Conservation (phyloP, 2,329 filamentous ascomycete genomes). For the Cryphonectria radicalis region DNA sequence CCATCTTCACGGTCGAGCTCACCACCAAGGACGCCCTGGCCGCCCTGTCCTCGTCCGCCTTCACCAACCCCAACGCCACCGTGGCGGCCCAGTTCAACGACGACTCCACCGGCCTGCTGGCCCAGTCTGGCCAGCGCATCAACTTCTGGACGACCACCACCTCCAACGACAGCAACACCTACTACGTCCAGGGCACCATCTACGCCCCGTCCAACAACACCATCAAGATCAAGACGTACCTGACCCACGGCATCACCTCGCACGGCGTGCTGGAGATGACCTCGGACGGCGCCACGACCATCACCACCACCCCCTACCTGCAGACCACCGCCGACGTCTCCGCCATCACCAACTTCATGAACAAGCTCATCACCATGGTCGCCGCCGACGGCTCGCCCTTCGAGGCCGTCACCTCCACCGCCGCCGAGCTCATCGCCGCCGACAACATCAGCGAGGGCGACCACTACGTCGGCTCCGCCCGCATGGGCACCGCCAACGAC, state of each 20-base stretch:
- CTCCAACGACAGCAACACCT: conserved; percentile 44
- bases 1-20: conserved; percentile 36
- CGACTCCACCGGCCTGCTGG: conserved; percentile 43
- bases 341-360: conserved; percentile 37
- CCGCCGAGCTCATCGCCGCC: conserved; percentile 26
- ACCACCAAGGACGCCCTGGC: conserved; percentile 34
- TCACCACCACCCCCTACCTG: conserved; percentile 43
- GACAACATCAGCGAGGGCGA: conserved; percentile 33
- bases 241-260: conserved; percentile 55
- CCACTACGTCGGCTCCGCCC: conserved; percentile 39
- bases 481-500: conserved; percentile 39
- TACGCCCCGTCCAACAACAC: conserved; percentile 46
- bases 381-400: conserved; percentile 35
- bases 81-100: conserved; percentile 42
- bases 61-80: conserved; percentile 36
- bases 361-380: conserved; percentile 35
- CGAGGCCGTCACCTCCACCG: conserved; percentile 30
- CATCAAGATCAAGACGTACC: conserved; percentile 53
- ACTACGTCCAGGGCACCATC: conserved; percentile 51
- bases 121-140: conserved; percentile 51
- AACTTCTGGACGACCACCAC: conserved; percentile 52
- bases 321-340: conserved; percentile 40
- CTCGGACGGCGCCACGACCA: conserved; percentile 45
- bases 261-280: conserved; percentile 49
- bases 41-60: conserved; percentile 32